These are phyloP conservation scores for Aspergillus wentii DNA, from an alignment of 495 filamentous ascomycete species.

Conservation along the genomic window DNA sequence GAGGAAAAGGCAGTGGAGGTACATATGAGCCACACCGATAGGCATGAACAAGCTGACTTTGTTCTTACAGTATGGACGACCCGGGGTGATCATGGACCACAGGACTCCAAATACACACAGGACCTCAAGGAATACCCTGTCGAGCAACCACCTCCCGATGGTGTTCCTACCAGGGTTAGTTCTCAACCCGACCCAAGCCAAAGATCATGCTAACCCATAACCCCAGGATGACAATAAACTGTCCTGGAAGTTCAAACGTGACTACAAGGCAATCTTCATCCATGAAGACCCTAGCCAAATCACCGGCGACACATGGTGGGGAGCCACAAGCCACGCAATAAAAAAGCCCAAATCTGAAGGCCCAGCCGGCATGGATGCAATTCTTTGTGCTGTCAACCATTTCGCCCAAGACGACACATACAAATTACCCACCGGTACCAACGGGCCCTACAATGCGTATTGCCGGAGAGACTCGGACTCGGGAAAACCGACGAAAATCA, in stretches of 20 bases:
- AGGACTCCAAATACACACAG: constrained; percentile 4
- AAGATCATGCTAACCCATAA: constrained; percentile 1
- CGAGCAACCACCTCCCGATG: constrained; percentile 11
- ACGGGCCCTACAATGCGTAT: background rate
- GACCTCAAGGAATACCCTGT: constrained; percentile 4
- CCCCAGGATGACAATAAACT: constrained; percentile 6
- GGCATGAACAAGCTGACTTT: too few relatives aligned
- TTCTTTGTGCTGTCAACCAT: constrained; percentile 18
- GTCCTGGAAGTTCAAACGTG: constrained; percentile 11
- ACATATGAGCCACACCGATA: too few relatives aligned
- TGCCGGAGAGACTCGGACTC: constrained; percentile 1
- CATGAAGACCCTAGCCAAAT: constrained; percentile 3
- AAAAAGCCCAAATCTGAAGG: too few relatives aligned
- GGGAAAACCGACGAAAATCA: too few relatives aligned
- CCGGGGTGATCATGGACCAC: constrained; percentile 3
- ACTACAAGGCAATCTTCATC: constrained; percentile 9
- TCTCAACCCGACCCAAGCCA: too few relatives aligned
- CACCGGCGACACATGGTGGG: constrained; percentile 6
- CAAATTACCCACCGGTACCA: background rate
- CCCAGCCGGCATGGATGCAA: constrained; percentile 3
- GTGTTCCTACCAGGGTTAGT: constrained; percentile 3
- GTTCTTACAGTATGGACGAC: constrained; percentile 4
- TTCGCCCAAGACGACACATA: constrained; percentile 16
- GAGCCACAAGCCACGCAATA: constrained; percentile 3
- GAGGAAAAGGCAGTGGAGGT: background rate